Base-by-base conservation (phyloP, 169 alveolate species). In the Plasmodium malariae region DNA sequence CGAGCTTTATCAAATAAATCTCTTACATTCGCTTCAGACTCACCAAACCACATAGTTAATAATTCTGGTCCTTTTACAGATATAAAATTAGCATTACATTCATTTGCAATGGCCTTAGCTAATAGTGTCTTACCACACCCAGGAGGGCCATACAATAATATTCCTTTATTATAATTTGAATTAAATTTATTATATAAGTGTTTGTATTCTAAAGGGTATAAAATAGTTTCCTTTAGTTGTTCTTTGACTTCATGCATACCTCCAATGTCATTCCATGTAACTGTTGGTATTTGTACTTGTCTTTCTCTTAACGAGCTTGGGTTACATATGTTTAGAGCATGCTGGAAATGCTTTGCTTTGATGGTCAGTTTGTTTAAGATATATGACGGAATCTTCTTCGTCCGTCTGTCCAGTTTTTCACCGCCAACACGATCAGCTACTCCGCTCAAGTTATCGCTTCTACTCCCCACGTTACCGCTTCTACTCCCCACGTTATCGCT, bases 101-200 rank as follows among this genome's bases (percentile, higher is more conserved):
- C 98, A 55, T 97, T 97, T 21, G 98, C 98, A 5, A 97, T 96
- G 5, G 99, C 98, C 54, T 95, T 87, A 30, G 99, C 99, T 36
- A 98, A 76, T 45, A 95, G 94, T 0, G 99, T 97, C 90, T 98
- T 98, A 2, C 99, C 99, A 91, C 99, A 98, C 4, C 99, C 96
- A 17, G 98, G 98, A 36, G 98, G 98, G 0, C 99, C 98, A 93
- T 96, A 97, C 9, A 97, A 93, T 32, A 97, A 90, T 1, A 97
- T 94, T 3, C 98, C 98, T 49, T 94, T 86, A 72, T 96, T 93
- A 7, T 94, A 91, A 48, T 95, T 94, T 19, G 95, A 95, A 26
- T 95, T 96, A 55, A 93, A 94, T 70, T 95, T 95, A 48, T 89
- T 67, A 90, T 95, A 97, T 49, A 94, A 92, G 51, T 93, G 93